Base-by-base conservation (phyloP, 805 yeast genomes). In the Metschnikowia koreensis region DNA sequence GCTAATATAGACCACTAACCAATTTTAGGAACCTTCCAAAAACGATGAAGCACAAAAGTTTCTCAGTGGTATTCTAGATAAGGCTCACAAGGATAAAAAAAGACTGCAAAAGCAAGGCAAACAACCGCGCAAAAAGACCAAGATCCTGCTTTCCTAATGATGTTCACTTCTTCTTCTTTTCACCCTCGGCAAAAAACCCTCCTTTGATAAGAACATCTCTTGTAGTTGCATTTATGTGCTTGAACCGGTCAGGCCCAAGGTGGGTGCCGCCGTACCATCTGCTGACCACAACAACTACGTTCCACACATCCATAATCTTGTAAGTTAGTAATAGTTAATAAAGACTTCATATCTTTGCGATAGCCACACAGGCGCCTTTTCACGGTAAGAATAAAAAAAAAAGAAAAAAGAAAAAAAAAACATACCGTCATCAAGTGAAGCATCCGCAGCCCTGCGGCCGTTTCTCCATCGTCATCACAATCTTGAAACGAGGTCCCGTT, bases 381-480 rank as follows among this genome's bases (percentile, higher is more conserved):
- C n/a, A 5, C 7, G 16, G 13, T 6, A 10, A 22, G 4, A 22
- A 3, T 22, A 5, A 10, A 12, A 16, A 13, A 34, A 3, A 16
- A 4, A 36, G 15, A 7, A 26, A 42, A n/a, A 15, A 42, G 13
- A 16, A 29, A 33, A 15, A 7, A 39, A 17, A 52, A 50, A 70
- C 80, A 46, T 57, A 82, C 80, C 37, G 88, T 81, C 57, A 92
- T 69, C 44, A 92, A 68, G 71, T 90, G 97, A 46, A 91, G 68
- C 76, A 92, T 71, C 52, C 97, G 73, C 6, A 92, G 83, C 9
- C 99, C 99, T 0, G 98, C 97, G 0, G 98, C 98, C 0, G 96
- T 79, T 64, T 94, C 99, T 2, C 99, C 99, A 64, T 93, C 99
- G 66, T 94, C 98, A 63, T 94, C 97, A 60, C 89, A 91, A 60